These are phyloP conservation scores for Melampsora americana DNA, from an alignment of 1,284 basidiomycete genomes.

Conservation along the genomic window DNA sequence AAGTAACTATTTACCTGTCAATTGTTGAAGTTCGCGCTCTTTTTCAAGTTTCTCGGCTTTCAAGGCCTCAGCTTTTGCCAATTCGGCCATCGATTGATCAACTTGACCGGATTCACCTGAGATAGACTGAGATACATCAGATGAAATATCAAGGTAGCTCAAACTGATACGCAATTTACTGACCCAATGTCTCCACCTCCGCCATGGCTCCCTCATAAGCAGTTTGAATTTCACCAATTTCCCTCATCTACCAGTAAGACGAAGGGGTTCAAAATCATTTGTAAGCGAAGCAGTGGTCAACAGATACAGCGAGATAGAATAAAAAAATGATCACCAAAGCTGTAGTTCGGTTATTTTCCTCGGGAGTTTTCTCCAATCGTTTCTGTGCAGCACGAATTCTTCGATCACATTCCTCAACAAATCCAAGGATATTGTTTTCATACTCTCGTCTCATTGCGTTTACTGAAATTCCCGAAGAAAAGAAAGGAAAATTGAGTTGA, in stretches of 20 bases:
- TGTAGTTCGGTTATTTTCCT: conserved; percentile 98
- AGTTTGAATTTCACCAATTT: conserved; percentile 98
- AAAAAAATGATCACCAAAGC: conserved; percentile 70
- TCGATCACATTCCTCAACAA: conserved; percentile 97
- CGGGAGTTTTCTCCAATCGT: conserved; percentile 95
- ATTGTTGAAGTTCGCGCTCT: conserved; percentile 91
- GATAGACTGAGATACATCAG: conserved; percentile 6
- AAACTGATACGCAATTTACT: conserved; percentile 51
- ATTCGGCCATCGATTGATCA: conserved; percentile 95
- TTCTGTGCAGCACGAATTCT: conserved; percentile 90
- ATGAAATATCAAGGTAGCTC: conserved; percentile 46
- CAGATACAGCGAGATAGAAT: not conserved
- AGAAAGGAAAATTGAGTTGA: not conserved
- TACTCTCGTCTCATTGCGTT: conserved; percentile 85
- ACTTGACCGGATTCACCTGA: conserved; percentile 92
- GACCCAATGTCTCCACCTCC: conserved; percentile 91
- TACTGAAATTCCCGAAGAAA: conserved; percentile 52
- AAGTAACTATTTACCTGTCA: conserved; percentile 60
- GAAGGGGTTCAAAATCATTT: not conserved
- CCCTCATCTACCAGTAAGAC: conserved; percentile 72
- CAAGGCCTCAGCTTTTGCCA: conserved; percentile 93
- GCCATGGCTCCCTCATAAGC: conserved; percentile 97
- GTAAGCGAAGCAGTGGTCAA: not conserved
- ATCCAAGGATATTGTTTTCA: conserved; percentile 87
- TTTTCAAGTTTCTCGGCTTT: conserved; percentile 95